These are phyloP conservation scores for Asterophora parasitica DNA, from an alignment of 768 basidiomycete species.

Conservation along the genomic window DNA sequence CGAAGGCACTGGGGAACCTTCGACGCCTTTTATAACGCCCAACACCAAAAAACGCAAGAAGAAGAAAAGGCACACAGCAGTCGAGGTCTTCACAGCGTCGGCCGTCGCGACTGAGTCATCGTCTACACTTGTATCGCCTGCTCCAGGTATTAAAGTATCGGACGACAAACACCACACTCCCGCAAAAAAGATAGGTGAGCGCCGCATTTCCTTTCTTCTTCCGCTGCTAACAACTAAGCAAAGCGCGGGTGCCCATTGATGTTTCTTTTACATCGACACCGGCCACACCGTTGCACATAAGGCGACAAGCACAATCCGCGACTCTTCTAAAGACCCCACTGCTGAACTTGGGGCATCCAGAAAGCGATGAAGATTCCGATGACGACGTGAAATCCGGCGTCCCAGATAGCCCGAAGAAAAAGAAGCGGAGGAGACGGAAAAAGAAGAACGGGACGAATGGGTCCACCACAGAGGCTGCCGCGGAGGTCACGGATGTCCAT, in stretches of 20 bases:
- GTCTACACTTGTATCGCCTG: not conserved
- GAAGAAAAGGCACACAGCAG: not conserved
- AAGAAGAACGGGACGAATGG: constrained; percentile 28
- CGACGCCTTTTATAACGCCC: constrained; percentile 3
- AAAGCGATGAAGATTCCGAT: constrained; percentile 29
- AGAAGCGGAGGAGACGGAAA: constrained; percentile 52
- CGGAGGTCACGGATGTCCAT: not conserved
- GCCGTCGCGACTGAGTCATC: not conserved
- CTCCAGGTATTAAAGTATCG: not conserved
- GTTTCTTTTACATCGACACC: constrained; percentile 15
- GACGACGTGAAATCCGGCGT: constrained; percentile 13
- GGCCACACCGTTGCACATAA: constrained; percentile 5
- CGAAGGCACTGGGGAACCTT: not conserved
- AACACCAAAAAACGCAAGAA: constrained; percentile 8
- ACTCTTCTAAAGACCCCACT: constrained; percentile 36
- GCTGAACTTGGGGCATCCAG: constrained; percentile 49
- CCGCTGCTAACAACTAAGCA: not conserved
- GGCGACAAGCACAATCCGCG: constrained; percentile 16
- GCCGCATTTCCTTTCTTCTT: not conserved
- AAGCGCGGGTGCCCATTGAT: constrained; percentile 11
- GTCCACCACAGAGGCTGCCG: not conserved
- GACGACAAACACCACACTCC: not conserved
- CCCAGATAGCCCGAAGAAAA: constrained; percentile 41
- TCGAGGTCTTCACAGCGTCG: not conserved
- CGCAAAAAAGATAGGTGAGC: not conserved